phyloP scores from a whole-genome alignment of 805 yeast species.

The Candida silvatica region DNA sequence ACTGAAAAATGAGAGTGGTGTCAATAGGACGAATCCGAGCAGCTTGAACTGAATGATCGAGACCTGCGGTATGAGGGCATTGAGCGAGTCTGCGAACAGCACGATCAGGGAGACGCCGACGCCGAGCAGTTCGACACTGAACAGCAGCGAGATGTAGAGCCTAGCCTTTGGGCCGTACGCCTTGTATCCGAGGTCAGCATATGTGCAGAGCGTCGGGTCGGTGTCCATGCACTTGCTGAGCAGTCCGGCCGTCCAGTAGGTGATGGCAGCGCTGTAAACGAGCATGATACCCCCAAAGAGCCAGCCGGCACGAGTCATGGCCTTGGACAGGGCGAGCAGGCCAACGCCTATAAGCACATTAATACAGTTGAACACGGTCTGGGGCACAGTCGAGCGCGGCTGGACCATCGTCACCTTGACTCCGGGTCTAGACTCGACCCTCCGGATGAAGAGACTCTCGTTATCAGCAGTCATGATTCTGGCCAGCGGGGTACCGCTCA shows the following conservation, averaged over 20 bases:
- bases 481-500: constrained; percentile 7
- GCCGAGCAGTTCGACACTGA: constrained; percentile 71
- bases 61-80: constrained; percentile 51
- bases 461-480: constrained; percentile 16
- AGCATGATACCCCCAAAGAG: constrained; percentile 54
- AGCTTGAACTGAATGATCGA: constrained; percentile 53
- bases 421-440: constrained; percentile 66
- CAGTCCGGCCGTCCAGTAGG: constrained; percentile 71
- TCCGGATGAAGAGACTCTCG: constrained; percentile 26
- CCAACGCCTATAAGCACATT: constrained; percentile 66
- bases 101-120: constrained; percentile 77
- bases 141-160: constrained; percentile 60
- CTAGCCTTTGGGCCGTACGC: constrained; percentile 76
- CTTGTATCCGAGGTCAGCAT: constrained; percentile 84
- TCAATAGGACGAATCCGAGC: constrained; percentile 57
- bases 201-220: constrained; percentile 73
- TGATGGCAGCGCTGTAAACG: constrained; percentile 51
- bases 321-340: constrained; percentile 56
- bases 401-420: constrained; percentile 61
- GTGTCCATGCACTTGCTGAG: constrained; percentile 72
- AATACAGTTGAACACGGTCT: constrained; percentile 58
- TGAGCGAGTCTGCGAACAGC: constrained; percentile 77
- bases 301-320: constrained; percentile 58
- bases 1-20: constrained; percentile 70
- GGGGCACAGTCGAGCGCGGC: constrained; percentile 75